phyloP scores from a whole-genome alignment of 129 eudicot species.

The Centella asiatica region DNA sequence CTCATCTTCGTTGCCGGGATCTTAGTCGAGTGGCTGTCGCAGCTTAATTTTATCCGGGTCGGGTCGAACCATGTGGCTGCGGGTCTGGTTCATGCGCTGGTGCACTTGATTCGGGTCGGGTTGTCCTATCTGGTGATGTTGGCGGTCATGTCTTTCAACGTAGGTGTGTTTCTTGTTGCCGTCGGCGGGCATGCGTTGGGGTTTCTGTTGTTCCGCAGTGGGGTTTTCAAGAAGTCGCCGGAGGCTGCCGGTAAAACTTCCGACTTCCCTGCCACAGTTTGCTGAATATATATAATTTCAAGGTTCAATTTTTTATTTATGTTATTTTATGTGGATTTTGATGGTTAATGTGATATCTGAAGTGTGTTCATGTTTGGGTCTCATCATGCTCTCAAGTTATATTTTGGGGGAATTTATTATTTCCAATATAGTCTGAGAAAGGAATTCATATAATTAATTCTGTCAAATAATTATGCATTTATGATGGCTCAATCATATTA shows the following conservation, averaged over 20 bases:
- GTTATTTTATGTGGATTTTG: background rate
- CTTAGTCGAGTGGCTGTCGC: slow-evolving; percentile 20
- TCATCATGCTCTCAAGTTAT: no score
- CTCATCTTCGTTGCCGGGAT: slow-evolving; percentile 5
- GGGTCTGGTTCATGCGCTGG: slow-evolving; percentile 7
- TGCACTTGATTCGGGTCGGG: slow-evolving; percentile 17
- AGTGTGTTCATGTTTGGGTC: no score
- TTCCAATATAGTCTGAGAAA: no score
- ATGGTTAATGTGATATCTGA: background rate
- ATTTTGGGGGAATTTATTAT: no score
- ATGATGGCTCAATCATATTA: no score
- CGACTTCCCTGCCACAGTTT: slow-evolving; percentile 22
- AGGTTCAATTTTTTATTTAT: no score
- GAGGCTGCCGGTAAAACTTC: slow-evolving; percentile 8
- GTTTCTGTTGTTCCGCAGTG: slow-evolving; percentile 20
- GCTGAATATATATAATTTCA: background rate
- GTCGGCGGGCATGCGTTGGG: slow-evolving; percentile 19
- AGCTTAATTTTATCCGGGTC: background rate
- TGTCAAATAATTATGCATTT: no score
- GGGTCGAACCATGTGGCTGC: slow-evolving; percentile 11
- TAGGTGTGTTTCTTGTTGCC: slow-evolving; percentile 15
- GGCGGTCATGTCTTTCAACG: slow-evolving; percentile 23
- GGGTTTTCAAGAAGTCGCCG: slow-evolving; percentile 10
- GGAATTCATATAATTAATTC: no score
- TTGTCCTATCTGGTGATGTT: slow-evolving; percentile 24